Conservation (phyloP, 768 basidiomycete species). For the Pulveroboletus ravenelii region DNA sequence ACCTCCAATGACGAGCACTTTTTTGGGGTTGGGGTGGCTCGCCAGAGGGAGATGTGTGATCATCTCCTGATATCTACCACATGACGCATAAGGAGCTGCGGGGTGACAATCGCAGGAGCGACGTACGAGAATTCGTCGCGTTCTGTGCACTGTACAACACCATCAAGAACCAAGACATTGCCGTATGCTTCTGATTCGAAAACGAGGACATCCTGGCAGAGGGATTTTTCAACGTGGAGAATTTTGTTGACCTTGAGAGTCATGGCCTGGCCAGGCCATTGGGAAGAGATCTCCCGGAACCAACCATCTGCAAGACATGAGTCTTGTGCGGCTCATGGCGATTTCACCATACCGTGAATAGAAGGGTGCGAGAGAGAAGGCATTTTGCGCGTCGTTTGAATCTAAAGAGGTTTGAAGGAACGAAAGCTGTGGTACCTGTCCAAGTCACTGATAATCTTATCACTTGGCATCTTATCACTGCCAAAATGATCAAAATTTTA, state of each 20-base stretch:
- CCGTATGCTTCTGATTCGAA: constrained; percentile 95
- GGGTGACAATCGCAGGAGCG: not conserved
- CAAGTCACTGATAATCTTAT: constrained; percentile 2
- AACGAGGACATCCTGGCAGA: constrained; percentile 96
- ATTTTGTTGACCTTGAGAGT: constrained; percentile 94
- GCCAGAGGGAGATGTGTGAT: constrained; percentile 96
- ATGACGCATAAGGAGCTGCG: not conserved
- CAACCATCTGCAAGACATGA: constrained; percentile 64
- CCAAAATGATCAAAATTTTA: not conserved
- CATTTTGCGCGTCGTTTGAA: constrained; percentile 33
- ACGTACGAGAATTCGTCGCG: constrained; percentile 97
- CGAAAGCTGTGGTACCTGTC: not conserved
- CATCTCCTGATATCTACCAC: constrained; percentile 94
- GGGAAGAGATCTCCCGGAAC: constrained; percentile 92
- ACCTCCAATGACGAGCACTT: constrained; percentile 95
- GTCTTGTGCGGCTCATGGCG: constrained; percentile 2
- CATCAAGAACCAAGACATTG: constrained; percentile 94
- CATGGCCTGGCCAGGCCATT: constrained; percentile 99
- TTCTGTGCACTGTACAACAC: constrained; percentile 95
- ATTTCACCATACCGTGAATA: constrained; percentile 40
- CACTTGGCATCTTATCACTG: not conserved
- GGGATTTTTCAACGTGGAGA: constrained; percentile 87
- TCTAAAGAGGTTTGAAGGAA: not conserved
- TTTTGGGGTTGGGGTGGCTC: constrained; percentile 92
- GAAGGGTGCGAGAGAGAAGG: constrained; percentile 53